Conservation (phyloP, 768 basidiomycete genomes). For the Tulasnella sp. region DNA sequence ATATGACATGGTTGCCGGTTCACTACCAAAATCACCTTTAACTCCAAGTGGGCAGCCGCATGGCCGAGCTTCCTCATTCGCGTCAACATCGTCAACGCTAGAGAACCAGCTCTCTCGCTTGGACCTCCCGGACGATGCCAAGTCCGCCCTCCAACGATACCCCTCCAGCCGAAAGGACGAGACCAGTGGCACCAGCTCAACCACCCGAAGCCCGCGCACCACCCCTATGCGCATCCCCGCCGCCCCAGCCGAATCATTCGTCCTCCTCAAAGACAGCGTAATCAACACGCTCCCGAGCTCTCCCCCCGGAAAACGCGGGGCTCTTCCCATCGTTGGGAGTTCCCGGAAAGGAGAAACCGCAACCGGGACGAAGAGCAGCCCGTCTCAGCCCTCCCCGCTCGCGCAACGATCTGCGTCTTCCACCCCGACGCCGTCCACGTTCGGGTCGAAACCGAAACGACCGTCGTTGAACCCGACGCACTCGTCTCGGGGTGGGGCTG, state of each 20-base stretch:
- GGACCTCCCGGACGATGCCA: conserved; percentile 40
- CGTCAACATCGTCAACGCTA: conserved; percentile 11
- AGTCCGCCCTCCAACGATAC: conserved; percentile 37
- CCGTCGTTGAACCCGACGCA: conserved; percentile 21
- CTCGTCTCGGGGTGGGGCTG: conserved; percentile 22
- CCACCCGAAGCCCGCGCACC: conserved; percentile 29
- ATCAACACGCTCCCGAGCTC: conserved; percentile 45
- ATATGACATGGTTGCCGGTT: conserved; percentile 73
- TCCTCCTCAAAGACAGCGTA: conserved; percentile 76
- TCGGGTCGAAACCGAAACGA: not conserved
- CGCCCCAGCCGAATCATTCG: conserved; percentile 79
- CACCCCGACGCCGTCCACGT: conserved; percentile 27
- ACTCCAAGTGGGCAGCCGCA: conserved; percentile 26
- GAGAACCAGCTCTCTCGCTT: conserved; percentile 38
- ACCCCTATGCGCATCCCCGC: conserved; percentile 51
- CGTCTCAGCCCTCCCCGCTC: conserved; percentile 28
- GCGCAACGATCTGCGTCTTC: conserved; percentile 36
- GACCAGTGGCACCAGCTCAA: conserved; percentile 27
- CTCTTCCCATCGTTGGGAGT: not conserved
- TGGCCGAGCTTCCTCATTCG: conserved; percentile 17
- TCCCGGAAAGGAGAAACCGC: not conserved
- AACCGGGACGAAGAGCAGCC: conserved; percentile 19
- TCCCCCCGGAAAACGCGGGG: not conserved
- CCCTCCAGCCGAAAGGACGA: not conserved
- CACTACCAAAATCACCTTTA: conserved; percentile 44